A percentile compares a stretch with the other conserved stretches of the same genome.
phyloP scores from a whole-genome alignment of 169 alveolate species.

The Toxoplasma gondii region DNA sequence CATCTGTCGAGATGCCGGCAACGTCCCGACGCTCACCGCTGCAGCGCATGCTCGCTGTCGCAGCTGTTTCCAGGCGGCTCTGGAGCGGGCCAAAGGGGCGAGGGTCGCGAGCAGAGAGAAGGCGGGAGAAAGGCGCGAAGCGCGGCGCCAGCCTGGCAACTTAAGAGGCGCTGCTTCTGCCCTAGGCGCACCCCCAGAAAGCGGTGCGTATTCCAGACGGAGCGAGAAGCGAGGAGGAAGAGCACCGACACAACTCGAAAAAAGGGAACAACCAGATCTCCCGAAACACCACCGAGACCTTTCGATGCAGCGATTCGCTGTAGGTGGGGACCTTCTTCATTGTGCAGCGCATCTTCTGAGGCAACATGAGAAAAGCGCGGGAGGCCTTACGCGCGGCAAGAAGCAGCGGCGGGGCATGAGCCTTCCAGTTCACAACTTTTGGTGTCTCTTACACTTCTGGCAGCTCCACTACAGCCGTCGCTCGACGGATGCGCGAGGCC shows the following conservation, averaged over 20 bases:
- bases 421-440: conserved; percentile 11
- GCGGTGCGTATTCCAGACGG: no score
- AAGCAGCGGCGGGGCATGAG: background rate
- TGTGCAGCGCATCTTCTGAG: background rate
- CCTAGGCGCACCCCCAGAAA: no score
- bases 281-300: no score
- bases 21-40: background rate
- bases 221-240: no score
- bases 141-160: no score
- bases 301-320: background rate
- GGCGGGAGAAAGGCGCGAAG: no score
- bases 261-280: no score
- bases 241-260: no score
- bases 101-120: background rate
- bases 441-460: conserved; percentile 55
- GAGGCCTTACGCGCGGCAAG: background rate
- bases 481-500: conserved; percentile 48
- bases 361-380: background rate
- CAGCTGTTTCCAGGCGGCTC: background rate
- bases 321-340: background rate
- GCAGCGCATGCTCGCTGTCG: background rate
- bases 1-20: background rate
- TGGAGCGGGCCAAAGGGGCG: background rate
- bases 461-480: conserved; percentile 44
- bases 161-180: no score